Evolutionary conservation across 306 rosid genomes (phyloP).

Genomic region (Trifolium pratense): DNA sequence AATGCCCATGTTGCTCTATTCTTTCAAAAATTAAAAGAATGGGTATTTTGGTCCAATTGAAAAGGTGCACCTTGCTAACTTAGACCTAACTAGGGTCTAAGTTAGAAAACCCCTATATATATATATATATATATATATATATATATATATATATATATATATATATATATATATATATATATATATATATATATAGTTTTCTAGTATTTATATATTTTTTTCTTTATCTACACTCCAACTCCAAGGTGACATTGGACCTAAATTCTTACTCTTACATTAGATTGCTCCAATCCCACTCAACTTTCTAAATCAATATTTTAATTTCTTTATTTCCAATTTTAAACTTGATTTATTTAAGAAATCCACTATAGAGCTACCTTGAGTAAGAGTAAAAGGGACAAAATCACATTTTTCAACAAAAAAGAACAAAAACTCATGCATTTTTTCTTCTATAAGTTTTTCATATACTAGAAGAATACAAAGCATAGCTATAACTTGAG

Average conservation of each 20-base stretch:
- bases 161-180: too few relatives aligned
- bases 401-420: conserved; percentile 24
- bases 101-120: too few relatives aligned
- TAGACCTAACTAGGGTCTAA: too few relatives aligned
- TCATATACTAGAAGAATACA: conserved; percentile 36
- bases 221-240: conserved; percentile 80
- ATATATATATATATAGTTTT: conserved; percentile 5
- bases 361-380: conserved; percentile 42
- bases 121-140: too few relatives aligned
- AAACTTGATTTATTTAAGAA: conserved; percentile 28
- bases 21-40: too few relatives aligned
- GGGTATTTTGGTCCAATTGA: too few relatives aligned
- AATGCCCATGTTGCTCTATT: too few relatives aligned
- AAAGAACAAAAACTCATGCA: conserved; percentile 42
- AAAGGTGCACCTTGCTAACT: too few relatives aligned
- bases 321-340: conserved; percentile 28
- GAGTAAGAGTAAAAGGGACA: conserved; percentile 51
- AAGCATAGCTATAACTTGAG: conserved; percentile 57
- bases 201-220: conserved; percentile 41
- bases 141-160: too few relatives aligned
- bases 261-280: conserved; percentile 48
- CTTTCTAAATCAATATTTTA: conserved; percentile 35
- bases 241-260: conserved; percentile 77
- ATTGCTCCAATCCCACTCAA: conserved; percentile 77
- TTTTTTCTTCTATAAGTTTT: conserved; percentile 63